phyloP scores from a whole-genome alignment of 2,329 filamentous ascomycete genomes.

The Whalleya microplaca region DNA sequence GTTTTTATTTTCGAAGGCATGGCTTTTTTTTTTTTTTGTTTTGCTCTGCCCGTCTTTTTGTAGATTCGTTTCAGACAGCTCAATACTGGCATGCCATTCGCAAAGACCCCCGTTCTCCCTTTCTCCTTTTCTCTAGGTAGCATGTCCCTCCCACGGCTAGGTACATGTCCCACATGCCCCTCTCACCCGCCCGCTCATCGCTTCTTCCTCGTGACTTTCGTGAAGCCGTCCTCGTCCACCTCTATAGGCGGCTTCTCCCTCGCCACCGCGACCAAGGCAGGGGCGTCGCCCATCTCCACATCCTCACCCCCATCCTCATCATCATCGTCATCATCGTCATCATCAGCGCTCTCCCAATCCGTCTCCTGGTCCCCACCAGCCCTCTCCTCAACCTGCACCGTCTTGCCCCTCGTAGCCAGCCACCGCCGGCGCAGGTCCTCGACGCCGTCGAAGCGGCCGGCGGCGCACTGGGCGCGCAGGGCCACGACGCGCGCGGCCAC shows the following conservation, averaged over 20 bases:
- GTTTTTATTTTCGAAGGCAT: conserved; percentile 22
- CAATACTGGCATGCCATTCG: conserved; percentile 17
- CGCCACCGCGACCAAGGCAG: conserved; percentile 57
- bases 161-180: conserved; percentile 6
- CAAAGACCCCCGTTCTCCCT: conserved; percentile 2
- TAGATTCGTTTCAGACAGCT: conserved; percentile 32
- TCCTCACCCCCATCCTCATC: conserved; percentile 58
- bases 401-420: conserved; percentile 63
- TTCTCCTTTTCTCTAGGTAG: too few species aligned
- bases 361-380: conserved; percentile 40
- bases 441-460: conserved; percentile 69
- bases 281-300: conserved; percentile 72
- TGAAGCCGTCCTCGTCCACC: conserved; percentile 82
- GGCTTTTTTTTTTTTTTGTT: too few species aligned
- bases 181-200: conserved; percentile 39
- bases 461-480: conserved; percentile 65
- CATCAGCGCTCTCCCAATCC: conserved; percentile 61
- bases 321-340: conserved; percentile 61
- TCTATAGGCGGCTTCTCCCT: conserved; percentile 71
- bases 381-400: conserved; percentile 46
- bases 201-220: conserved; percentile 73
- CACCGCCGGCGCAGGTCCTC: conserved; percentile 66
- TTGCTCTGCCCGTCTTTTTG: conserved; percentile 23
- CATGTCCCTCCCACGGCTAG: too few species aligned
- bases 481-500: conserved; percentile 75